Evolutionary conservation across 2,329 filamentous ascomycete genomes (phyloP), one percentile per base, ranked within the genome.

Genomic region (Talaromyces sp.): DNA sequence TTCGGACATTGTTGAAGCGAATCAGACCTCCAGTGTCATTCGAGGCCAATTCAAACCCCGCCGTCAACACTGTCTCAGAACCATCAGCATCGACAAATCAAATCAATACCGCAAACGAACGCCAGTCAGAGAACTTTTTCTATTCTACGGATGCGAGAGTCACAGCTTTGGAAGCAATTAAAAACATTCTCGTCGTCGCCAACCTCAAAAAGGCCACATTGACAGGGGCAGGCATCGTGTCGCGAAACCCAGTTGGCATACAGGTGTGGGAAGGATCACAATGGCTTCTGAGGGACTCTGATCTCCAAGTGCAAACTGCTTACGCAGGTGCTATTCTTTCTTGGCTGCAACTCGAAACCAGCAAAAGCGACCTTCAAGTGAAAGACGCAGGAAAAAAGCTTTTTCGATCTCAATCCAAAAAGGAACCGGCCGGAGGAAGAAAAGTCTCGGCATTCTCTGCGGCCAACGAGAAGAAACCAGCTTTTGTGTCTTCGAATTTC

Each of bases 181-280:
- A 91, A 72, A 85, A 87, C 43, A 92, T 97, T 59, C 79, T 99
- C 21, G 77, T 88, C 21, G 88, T 95, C 24, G 92, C 93, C 3
- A 96, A 95, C 68, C 83, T 83, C 48, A 83, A 82, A 65, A 83
- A 81, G 24, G 85, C 82, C 65, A 77, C 82, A 62, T 81, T 78
- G 65, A 58, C 51, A 35, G 83, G 82, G 65, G 86, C 81, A 70
- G 82, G 80, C 56, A 84, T 84, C 31, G 83, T 94, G 56, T 85
- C 86, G 6, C 84, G 92, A 64, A 90, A 88, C 71, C 85, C 82
- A 46, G 90, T 95, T 0, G 87, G 90, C 0, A 81, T 96, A 9
- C 84, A 89, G 58, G 89, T 92, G 0, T 99, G 94, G 94, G 92
- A 97, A 74, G 91, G 91, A n/a, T 96, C 92, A 0, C 91, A 97